Percentiles rank a stretch among this genome's conserved stretches.
These are phyloP conservation scores for Saccharomyces kudriavzevii DNA, from an alignment of 805 yeast genomes.

Conservation along the genomic window DNA sequence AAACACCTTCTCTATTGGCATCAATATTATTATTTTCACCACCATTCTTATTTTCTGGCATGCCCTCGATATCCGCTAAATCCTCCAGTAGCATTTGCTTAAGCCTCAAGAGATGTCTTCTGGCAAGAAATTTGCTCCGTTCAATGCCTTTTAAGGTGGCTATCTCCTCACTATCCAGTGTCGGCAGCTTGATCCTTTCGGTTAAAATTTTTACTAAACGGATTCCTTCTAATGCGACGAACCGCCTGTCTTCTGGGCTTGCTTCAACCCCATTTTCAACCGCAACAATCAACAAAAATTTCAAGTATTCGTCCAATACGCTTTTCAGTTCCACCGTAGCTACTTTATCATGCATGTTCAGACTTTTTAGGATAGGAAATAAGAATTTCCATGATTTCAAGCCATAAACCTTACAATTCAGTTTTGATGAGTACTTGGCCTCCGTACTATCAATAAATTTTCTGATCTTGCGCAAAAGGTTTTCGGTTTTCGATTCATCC, in stretches of 20 bases:
- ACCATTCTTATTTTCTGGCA: not conserved
- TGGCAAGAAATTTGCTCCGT: slow-evolving; percentile 13
- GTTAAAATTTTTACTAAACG: slow-evolving; percentile 17
- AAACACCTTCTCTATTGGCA: not conserved
- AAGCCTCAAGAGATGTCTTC: slow-evolving; percentile 21
- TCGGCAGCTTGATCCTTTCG: slow-evolving; percentile 7
- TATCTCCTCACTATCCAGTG: slow-evolving; percentile 3
- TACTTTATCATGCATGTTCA: slow-evolving; percentile 10
- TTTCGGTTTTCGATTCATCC: slow-evolving; percentile 6
- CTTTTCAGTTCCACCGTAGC: slow-evolving; percentile 1
- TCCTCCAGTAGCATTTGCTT: slow-evolving; percentile 15
- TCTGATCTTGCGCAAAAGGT: slow-evolving; percentile 8
- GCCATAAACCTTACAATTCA: slow-evolving; percentile 8
- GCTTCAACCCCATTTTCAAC: slow-evolving; percentile 2
- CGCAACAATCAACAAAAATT: slow-evolving; percentile 10
- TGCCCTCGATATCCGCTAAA: slow-evolving; percentile 12
- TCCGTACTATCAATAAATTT: slow-evolving; percentile 16
- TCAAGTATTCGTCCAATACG: slow-evolving; percentile 15
- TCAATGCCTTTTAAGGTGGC: slow-evolving; percentile 2
- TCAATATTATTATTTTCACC: not conserved
- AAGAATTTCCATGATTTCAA: slow-evolving; percentile 23
- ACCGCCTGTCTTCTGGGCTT: slow-evolving; percentile 10
- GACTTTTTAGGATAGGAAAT: slow-evolving; percentile 14
- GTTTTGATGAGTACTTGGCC: slow-evolving; percentile 7
- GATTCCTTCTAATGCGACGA: slow-evolving; percentile 19